phyloP scores from a whole-genome alignment of 176 grass and related monocot genomes.

The Microstegium vimineum region DNA sequence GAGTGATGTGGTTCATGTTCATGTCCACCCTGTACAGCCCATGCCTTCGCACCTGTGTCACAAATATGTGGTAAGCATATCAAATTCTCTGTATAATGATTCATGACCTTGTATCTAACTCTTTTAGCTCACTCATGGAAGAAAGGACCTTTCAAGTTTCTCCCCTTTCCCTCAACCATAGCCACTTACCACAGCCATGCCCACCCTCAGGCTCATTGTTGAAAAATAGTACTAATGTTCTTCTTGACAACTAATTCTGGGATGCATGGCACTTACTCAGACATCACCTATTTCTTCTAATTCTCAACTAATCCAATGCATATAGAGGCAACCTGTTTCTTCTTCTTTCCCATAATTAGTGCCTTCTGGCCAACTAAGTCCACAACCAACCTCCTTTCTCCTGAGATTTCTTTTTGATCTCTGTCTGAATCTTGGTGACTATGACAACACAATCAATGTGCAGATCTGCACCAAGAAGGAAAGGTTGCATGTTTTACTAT shows the following conservation, averaged over 20 bases:
- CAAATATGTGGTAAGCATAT: slow-evolving; percentile 26
- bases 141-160: background rate
- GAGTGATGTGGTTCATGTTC: slow-evolving; percentile 90
- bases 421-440: background rate
- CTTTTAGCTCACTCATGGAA: background rate
- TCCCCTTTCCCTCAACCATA: background rate
- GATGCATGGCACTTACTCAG: background rate
- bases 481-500: slow-evolving; percentile 58
- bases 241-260: background rate
- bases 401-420: background rate
- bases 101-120: background rate
- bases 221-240: background rate
- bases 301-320: background rate
- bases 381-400: background rate
- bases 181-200: background rate
- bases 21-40: slow-evolving; percentile 37
- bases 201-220: background rate
- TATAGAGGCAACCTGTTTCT: background rate
- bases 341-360: background rate
- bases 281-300: background rate
- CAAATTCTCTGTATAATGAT: background rate
- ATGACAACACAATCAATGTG: slow-evolving; percentile 11
- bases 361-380: background rate
- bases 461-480: slow-evolving; percentile 88
- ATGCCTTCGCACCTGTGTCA: slow-evolving; percentile 26